These are phyloP conservation scores for Chaetomium tenue DNA, from an alignment of 495 filamentous ascomycete species.

Conservation along the genomic window DNA sequence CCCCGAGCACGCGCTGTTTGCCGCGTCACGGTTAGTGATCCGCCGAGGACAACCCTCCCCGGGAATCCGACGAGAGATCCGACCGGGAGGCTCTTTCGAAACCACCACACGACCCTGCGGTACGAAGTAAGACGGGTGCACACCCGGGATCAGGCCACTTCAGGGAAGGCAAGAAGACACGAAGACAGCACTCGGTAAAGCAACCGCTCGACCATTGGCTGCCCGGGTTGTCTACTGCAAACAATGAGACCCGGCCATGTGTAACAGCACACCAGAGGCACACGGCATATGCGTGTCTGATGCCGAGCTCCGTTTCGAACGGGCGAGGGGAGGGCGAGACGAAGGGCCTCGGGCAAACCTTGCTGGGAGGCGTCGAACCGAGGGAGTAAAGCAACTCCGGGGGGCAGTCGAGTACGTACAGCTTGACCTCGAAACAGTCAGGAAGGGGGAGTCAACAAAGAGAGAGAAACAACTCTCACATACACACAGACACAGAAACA, in stretches of 20 bases:
- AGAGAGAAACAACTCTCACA: too few relatives aligned
- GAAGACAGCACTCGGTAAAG: not conserved
- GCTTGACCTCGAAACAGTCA: too few relatives aligned
- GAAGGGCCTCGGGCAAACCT: not conserved
- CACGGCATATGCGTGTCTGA: constrained; percentile 10
- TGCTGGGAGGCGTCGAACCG: too few relatives aligned
- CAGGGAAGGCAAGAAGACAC: not conserved
- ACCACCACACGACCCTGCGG: not conserved
- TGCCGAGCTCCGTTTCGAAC: constrained; percentile 7
- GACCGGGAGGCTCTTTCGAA: not conserved
- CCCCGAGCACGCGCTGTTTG: not conserved
- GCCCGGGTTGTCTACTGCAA: not conserved
- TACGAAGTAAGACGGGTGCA: not conserved
- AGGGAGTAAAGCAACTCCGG: too few relatives aligned
- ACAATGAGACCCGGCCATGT: constrained; percentile 9
- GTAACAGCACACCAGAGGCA: not conserved
- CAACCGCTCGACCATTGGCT: not conserved
- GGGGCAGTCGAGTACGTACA: too few relatives aligned
- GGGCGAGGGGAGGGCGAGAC: not conserved
- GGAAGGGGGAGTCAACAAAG: too few relatives aligned
- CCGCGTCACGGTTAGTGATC: not conserved
- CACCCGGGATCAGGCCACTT: not conserved
- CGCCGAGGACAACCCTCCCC: too few relatives aligned
- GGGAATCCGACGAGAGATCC: too few relatives aligned
- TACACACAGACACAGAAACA: too few relatives aligned